Evolutionary conservation across 2,329 filamentous ascomycete species (phyloP).

Genomic region (Trichoderma sp.): DNA sequence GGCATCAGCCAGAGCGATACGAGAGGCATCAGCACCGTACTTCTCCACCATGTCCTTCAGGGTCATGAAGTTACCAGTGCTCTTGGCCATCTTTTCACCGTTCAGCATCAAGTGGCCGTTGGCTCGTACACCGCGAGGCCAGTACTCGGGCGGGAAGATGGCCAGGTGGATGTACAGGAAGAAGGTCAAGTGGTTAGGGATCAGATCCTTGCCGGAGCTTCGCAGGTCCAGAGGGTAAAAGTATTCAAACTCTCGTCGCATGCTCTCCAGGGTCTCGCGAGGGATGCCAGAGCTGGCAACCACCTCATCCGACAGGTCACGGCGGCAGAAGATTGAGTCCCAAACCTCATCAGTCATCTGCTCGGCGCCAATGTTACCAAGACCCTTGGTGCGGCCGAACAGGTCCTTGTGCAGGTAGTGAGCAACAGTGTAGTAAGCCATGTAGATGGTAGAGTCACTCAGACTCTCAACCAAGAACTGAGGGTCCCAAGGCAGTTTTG

Average conservation of each 20-base stretch:
- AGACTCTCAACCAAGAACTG: constrained; percentile 90
- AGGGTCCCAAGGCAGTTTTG: constrained; percentile 91
- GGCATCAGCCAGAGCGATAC: constrained; percentile 90
- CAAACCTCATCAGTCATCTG: constrained; percentile 95
- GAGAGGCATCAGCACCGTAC: constrained; percentile 89
- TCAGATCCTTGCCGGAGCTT: constrained; percentile 88
- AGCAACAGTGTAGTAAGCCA: constrained; percentile 72
- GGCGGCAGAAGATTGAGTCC: constrained; percentile 90
- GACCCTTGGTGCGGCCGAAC: constrained; percentile 73
- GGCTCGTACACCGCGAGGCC: constrained; percentile 80
- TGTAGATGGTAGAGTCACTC: constrained; percentile 91
- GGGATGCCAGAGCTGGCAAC: constrained; percentile 68
- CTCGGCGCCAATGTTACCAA: constrained; percentile 70
- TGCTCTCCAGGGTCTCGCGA: constrained; percentile 70
- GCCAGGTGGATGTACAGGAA: constrained; percentile 93
- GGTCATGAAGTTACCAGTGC: constrained; percentile 95
- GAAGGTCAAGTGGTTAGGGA: constrained; percentile 93
- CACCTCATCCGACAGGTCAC: constrained; percentile 67
- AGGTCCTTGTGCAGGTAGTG: constrained; percentile 78
- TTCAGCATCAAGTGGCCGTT: constrained; percentile 96
- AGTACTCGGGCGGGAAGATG: constrained; percentile 83
- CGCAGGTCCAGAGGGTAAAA: constrained; percentile 93
- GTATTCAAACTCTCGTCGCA: constrained; percentile 94
- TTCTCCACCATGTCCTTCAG: constrained; percentile 83
- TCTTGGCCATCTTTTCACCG: constrained; percentile 98